Conservation (phyloP, 192 early-diverging fungal genomes). For the Endogone sp. region DNA sequence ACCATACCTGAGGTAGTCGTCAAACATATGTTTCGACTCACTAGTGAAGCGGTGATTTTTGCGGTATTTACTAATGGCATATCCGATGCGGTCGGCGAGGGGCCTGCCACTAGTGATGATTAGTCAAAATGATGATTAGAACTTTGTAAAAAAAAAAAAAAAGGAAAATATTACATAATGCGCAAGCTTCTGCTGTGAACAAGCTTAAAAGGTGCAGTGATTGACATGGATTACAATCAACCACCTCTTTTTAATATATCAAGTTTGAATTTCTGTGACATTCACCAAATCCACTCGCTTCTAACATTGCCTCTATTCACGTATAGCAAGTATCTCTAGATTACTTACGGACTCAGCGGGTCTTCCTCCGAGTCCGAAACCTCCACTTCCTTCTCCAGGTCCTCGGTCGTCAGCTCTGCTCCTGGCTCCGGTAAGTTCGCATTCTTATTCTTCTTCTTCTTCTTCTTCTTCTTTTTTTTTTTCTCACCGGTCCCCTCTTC, state of each 20-base stretch:
- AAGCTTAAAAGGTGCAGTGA: background rate
- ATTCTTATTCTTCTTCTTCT: slow-evolving; percentile 36
- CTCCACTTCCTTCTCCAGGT: slow-evolving; percentile 23
- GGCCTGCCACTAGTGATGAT: slow-evolving; percentile 32
- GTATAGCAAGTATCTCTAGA: background rate
- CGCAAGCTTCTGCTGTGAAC: background rate
- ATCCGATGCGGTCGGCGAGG: slow-evolving; percentile 41
- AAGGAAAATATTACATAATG: background rate
- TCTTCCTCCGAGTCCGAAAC: slow-evolving; percentile 23
- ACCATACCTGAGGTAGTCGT: slow-evolving; percentile 46
- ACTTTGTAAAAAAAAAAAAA: background rate
- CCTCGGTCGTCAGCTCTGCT: slow-evolving; percentile 17
- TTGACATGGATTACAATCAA: background rate
- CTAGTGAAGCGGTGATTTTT: slow-evolving; percentile 48
- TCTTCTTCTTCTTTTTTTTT: slow-evolving; percentile 44
- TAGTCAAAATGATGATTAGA: background rate
- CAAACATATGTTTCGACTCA: slow-evolving; percentile 38
- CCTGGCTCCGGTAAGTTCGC: slow-evolving; percentile 34
- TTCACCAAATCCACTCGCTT: background rate
- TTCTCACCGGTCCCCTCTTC: background rate
- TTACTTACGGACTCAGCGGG: slow-evolving; percentile 40
- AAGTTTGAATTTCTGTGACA: background rate
- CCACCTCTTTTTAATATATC: background rate
- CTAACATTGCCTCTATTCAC: background rate
- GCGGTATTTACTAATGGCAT: slow-evolving; percentile 46